These are phyloP conservation scores for Letharia lupina DNA, from an alignment of 495 filamentous ascomycete species.

Conservation along the genomic window DNA sequence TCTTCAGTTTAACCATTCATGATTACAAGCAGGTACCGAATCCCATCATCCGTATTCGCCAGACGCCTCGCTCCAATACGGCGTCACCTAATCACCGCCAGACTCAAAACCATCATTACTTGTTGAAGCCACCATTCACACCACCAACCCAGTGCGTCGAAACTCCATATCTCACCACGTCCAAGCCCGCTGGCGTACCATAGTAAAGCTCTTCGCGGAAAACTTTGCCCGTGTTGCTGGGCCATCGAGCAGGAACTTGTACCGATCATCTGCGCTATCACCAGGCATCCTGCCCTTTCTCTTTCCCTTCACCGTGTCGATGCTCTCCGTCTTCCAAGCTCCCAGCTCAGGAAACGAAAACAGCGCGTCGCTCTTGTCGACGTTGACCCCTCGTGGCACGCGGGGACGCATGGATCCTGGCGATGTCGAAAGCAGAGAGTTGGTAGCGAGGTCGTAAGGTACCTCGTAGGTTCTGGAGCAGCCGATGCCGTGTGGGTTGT, in stretches of 20 bases:
- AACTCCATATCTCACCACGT: not conserved
- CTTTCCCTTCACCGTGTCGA: slow-evolving; percentile 1
- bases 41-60: not conserved
- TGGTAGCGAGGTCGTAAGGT: not conserved
- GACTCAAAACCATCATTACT: not conserved
- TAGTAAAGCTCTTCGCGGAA: not conserved
- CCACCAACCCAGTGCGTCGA: not conserved
- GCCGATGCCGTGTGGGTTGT: slow-evolving; percentile 10
- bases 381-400: not conserved
- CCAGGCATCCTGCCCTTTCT: slow-evolving; percentile 7
- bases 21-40: not conserved
- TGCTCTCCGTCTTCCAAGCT: not conserved
- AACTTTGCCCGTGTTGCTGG: not conserved
- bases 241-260: not conserved
- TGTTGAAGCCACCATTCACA: not conserved
- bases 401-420: not conserved
- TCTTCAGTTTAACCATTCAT: not conserved
- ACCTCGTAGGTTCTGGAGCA: slow-evolving; percentile 10
- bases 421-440: not conserved
- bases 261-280: slow-evolving; percentile 1
- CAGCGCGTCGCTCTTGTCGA: not conserved
- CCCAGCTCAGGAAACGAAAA: not conserved
- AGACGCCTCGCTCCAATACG: not conserved
- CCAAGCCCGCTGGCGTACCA: not conserved
- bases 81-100: not conserved